A percentile compares a stretch with the other conserved stretches of the same genome.
Evolutionary conservation across 2,329 filamentous ascomycete species (phyloP).

Genomic region (Helotiales sp.): DNA sequence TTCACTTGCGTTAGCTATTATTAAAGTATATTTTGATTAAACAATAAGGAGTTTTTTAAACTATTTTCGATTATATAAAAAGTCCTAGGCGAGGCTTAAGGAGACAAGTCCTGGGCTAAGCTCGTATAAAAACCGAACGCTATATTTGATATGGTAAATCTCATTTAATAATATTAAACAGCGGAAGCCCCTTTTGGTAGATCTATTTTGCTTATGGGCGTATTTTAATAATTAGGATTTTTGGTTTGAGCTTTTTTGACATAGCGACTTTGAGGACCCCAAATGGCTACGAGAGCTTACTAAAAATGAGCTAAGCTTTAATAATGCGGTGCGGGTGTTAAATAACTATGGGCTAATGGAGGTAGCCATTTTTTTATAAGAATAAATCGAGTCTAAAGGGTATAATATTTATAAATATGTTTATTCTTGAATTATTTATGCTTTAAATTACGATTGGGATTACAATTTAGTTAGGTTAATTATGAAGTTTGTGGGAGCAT

Average conservation of each 20-base stretch:
- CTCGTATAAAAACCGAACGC: constrained; percentile 20
- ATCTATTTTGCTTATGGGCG: constrained; percentile 16
- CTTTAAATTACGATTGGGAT: constrained; percentile 20
- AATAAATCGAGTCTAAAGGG: constrained; percentile 14
- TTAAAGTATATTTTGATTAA: constrained; percentile 18
- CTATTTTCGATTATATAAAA: constrained; percentile 18
- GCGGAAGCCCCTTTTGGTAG: constrained; percentile 5
- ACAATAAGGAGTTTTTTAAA: constrained; percentile 6
- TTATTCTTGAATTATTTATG: constrained; percentile 16
- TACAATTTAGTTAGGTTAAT: constrained; percentile 11
- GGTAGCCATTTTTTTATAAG: constrained; percentile 5
- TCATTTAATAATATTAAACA: no score
- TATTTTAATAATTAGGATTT: constrained; percentile 22
- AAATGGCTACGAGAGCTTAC: constrained; percentile 16
- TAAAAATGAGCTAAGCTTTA: constrained; percentile 20
- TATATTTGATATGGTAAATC: constrained; percentile 20
- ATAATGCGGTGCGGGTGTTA: constrained; percentile 11
- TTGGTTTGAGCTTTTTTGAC: no score
- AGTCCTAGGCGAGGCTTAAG: constrained; percentile 13
- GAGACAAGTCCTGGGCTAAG: constrained; percentile 10
- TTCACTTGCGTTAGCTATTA: constrained; percentile 16
- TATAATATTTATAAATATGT: constrained; percentile 22
- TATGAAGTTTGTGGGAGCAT: constrained; percentile 13
- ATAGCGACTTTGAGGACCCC: constrained; percentile 7
- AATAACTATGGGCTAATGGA: constrained; percentile 16